A percentile compares a stretch with the other conserved stretches of the same genome.
These are phyloP conservation scores for Mortierella sp. DNA, from an alignment of 371 early-diverging fungal species.

Conservation along the genomic window DNA sequence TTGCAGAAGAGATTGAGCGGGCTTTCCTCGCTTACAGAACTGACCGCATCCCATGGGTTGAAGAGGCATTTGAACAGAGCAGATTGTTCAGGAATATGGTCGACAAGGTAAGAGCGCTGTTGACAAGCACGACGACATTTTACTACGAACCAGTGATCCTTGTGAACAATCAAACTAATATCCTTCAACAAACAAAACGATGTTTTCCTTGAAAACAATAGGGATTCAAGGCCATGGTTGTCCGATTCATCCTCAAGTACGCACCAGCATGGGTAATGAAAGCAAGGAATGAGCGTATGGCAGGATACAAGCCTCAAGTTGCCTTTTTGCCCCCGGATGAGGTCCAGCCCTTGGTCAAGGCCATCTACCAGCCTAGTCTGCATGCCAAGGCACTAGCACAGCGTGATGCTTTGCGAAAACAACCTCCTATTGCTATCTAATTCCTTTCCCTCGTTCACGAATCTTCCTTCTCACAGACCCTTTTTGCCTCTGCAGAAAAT, in stretches of 20 bases:
- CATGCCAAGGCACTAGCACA: background rate
- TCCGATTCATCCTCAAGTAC: background rate
- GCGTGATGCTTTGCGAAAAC: background rate
- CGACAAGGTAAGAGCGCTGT: background rate
- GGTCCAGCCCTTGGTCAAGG: background rate
- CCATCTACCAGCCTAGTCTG: background rate
- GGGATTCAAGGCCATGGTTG: background rate
- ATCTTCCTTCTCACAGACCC: too few relatives aligned
- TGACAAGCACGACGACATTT: too few relatives aligned
- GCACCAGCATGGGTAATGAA: background rate
- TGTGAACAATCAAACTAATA: background rate
- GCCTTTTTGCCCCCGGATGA: slow-evolving; percentile 6
- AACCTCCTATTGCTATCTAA: background rate
- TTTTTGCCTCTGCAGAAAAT: too few relatives aligned
- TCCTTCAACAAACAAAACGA: too few relatives aligned
- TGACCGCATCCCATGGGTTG: background rate
- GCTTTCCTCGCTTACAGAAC: slow-evolving; percentile 10
- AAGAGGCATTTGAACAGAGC: slow-evolving; percentile 15
- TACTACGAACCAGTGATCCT: background rate
- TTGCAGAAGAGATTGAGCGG: slow-evolving; percentile 1
- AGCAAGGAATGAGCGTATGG: background rate
- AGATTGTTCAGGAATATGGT: slow-evolving; percentile 3
- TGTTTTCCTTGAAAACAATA: background rate
- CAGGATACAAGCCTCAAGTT: background rate
- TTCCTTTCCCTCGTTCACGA: background rate